Conservation (phyloP, 192 early-diverging fungal species). For the Thoreauomyces humboldtii region DNA sequence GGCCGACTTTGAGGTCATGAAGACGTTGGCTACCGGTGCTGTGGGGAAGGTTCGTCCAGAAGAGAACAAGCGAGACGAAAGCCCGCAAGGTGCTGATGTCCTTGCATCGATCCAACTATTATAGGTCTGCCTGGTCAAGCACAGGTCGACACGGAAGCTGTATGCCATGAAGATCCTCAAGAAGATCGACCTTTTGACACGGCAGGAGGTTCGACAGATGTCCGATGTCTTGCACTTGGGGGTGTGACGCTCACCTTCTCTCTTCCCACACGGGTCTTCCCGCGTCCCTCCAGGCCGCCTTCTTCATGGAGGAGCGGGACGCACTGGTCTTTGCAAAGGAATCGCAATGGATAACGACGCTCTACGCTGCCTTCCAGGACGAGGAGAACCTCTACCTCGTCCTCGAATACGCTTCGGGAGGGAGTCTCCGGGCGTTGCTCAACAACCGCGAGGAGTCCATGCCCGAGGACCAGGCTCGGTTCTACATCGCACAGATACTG, state of each 20-base stretch:
- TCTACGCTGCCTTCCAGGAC: conserved; percentile 59
- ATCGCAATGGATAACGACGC: conserved; percentile 51
- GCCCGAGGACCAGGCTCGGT: conserved; percentile 62
- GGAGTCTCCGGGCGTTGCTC: conserved; percentile 71
- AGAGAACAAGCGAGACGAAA: no score
- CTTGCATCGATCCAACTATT: no score
- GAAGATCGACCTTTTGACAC: conserved; percentile 67
- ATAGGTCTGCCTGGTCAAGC: conserved; percentile 77
- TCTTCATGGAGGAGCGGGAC: conserved; percentile 85
- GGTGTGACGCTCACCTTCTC: no score
- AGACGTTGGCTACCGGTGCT: conserved; percentile 72
- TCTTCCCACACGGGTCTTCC: no score
- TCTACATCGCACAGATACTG: conserved; percentile 76
- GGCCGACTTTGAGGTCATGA: conserved; percentile 72
- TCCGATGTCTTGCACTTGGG: no score
- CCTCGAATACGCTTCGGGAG: conserved; percentile 58
- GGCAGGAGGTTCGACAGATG: conserved; percentile 62
- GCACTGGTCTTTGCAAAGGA: conserved; percentile 61
- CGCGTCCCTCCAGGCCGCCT: conserved; percentile 70
- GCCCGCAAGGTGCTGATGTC: no score
- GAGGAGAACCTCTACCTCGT: conserved; percentile 57
- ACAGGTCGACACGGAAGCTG: conserved; percentile 62
- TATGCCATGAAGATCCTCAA: conserved; percentile 83
- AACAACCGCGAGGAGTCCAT: conserved; percentile 50
- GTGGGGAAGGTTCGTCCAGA: conserved; percentile 74